A percentile compares a stretch with the other conserved stretches of the same genome.
These are phyloP conservation scores for Ceratobasidium sp. DNA, from an alignment of 1,284 basidiomycete genomes.

Conservation along the genomic window DNA sequence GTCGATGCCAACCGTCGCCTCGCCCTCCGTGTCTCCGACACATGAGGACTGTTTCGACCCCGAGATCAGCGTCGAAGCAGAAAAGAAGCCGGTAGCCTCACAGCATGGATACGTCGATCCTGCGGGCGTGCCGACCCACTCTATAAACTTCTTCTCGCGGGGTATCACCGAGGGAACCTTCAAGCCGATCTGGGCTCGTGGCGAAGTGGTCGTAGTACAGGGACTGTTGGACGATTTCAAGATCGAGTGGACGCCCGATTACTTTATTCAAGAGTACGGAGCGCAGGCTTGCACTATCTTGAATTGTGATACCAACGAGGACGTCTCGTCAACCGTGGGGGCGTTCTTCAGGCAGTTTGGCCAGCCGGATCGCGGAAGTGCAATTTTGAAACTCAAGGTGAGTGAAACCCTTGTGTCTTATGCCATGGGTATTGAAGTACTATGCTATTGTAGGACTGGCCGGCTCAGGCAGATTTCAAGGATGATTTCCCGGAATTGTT, in stretches of 20 bases:
- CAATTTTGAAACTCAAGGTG: constrained; percentile 87
- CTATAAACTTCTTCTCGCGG: constrained; percentile 62
- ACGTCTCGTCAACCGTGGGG: constrained; percentile 72
- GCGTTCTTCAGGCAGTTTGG: constrained; percentile 88
- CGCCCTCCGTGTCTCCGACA: constrained; percentile 41
- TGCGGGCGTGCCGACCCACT: constrained; percentile 52
- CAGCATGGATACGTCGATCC: constrained; percentile 61
- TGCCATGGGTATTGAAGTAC: constrained; percentile 1
- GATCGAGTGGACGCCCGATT: constrained; percentile 83
- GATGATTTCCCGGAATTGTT: constrained; percentile 87
- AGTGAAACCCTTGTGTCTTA: constrained; percentile 47
- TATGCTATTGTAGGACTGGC: constrained; percentile 82
- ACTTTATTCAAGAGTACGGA: constrained; percentile 79
- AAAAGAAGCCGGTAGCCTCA: constrained; percentile 57
- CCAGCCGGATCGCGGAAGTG: constrained; percentile 65
- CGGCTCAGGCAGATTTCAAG: constrained; percentile 86
- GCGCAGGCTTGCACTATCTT: constrained; percentile 77
- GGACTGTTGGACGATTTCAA: constrained; percentile 72
- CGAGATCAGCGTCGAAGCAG: constrained; percentile 5
- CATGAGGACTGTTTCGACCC: constrained; percentile 24
- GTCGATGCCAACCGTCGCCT: constrained; percentile 18
- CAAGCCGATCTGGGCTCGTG: constrained; percentile 75
- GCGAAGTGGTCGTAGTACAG: constrained; percentile 82
- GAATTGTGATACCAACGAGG: constrained; percentile 81
- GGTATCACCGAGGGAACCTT: constrained; percentile 74